These are phyloP conservation scores for Moricandia arvensis DNA, from an alignment of 345 rosid genomes.

Conservation along the genomic window DNA sequence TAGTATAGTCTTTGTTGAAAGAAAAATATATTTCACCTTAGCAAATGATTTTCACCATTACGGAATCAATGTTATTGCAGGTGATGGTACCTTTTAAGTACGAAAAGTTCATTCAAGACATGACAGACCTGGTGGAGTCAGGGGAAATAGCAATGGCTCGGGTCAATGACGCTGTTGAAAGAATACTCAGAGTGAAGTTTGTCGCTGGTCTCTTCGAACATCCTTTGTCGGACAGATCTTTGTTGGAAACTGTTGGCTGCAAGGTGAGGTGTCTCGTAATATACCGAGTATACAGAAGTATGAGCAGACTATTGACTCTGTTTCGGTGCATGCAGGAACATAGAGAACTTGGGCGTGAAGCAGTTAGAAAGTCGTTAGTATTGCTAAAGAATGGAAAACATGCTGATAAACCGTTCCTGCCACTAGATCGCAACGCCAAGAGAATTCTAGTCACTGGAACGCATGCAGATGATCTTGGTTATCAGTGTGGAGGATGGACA, in stretches of 20 bases:
- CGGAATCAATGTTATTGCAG: conserved; percentile 16
- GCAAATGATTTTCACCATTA: conserved; percentile 1
- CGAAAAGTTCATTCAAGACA: conserved; percentile 48
- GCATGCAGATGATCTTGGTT: conserved; percentile 88
- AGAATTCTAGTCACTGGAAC: conserved; percentile 73
- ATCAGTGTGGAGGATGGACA: conserved; percentile 97
- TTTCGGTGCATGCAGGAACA: conserved; percentile 52
- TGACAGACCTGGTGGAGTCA: conserved; percentile 57
- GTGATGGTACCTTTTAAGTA: conserved; percentile 67
- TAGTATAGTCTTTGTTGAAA: too few species aligned
- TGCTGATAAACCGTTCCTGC: conserved; percentile 54
- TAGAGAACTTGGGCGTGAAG: conserved; percentile 74
- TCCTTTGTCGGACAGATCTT: conserved; percentile 67
- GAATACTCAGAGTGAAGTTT: conserved; percentile 86
- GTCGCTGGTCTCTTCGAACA: conserved; percentile 75
- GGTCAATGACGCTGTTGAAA: conserved; percentile 80
- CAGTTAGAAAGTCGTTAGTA: conserved; percentile 84
- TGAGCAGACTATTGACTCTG: not conserved
- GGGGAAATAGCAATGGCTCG: conserved; percentile 71
- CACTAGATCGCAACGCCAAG: conserved; percentile 61
- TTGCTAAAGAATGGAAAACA: conserved; percentile 78
- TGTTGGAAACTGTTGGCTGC: conserved; percentile 71
- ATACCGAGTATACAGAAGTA: not conserved
- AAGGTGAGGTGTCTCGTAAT: conserved; percentile 44
- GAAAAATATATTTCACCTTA: conserved; percentile 1